phyloP scores from a whole-genome alignment of 805 yeast genomes.

The Teunomyces lycoperdinae region DNA sequence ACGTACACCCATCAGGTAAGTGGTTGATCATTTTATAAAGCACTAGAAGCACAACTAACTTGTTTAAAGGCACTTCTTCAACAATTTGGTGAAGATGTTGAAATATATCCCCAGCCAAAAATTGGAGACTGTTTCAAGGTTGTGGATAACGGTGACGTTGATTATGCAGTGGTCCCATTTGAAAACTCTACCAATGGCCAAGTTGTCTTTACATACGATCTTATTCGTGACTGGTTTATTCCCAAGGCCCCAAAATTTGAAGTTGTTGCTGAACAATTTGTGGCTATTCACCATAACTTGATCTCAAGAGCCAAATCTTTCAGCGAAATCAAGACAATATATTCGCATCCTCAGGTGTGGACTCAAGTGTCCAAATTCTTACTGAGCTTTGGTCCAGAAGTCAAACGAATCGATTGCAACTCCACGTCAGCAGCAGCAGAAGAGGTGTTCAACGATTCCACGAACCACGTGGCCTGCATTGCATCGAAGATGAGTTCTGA shows the following conservation, averaged over 20 bases:
- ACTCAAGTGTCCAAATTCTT: constrained; percentile 76
- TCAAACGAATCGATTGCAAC: constrained; percentile 58
- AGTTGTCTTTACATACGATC: constrained; percentile 81
- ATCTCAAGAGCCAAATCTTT: constrained; percentile 47
- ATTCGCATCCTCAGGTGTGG: constrained; percentile 98
- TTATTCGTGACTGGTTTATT: constrained; percentile 65
- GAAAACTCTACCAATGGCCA: constrained; percentile 96
- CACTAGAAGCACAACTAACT: neutral
- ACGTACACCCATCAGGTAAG: constrained; percentile 87
- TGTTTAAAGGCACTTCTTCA: constrained; percentile 42
- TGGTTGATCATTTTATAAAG: constrained; percentile 1
- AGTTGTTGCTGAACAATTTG: constrained; percentile 77
- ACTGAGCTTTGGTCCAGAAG: constrained; percentile 25
- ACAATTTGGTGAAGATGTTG: constrained; percentile 43
- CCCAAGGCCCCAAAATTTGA: constrained; percentile 33
- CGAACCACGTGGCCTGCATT: constrained; percentile 59
- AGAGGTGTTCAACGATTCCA: constrained; percentile 40
- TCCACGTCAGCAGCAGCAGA: constrained; percentile 89
- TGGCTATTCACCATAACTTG: constrained; percentile 76
- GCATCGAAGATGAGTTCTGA: constrained; percentile 68
- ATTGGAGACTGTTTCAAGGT: constrained; percentile 63
- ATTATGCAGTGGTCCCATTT: constrained; percentile 78
- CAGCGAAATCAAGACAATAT: constrained; percentile 51
- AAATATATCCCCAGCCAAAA: constrained; percentile 35
- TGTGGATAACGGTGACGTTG: constrained; percentile 45